These are phyloP conservation scores for Vitis vinifera DNA, from an alignment of 164 flowering plant genomes.

Conservation along the genomic window DNA sequence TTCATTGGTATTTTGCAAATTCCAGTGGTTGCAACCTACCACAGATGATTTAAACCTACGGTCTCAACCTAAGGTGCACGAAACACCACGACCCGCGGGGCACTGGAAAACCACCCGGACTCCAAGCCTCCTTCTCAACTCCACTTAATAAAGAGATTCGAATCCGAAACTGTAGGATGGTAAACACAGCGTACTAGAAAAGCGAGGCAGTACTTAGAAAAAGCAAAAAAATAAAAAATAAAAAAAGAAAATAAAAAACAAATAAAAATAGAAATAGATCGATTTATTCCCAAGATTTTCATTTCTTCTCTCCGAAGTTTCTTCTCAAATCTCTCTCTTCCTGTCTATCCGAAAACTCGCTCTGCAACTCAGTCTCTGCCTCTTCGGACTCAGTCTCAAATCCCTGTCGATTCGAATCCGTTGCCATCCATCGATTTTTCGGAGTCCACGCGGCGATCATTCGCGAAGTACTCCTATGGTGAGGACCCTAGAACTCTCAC, in stretches of 20 bases:
- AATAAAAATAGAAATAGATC: too few species aligned
- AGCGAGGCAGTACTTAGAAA: constrained; percentile 10
- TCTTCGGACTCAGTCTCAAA: not conserved
- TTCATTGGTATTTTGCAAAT: too few species aligned
- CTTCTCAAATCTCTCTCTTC: not conserved
- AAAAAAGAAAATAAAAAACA: too few species aligned
- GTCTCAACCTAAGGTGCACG: too few species aligned
- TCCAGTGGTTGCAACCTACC: too few species aligned
- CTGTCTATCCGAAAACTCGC: not conserved
- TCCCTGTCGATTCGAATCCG: not conserved
- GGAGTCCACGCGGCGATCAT: constrained; percentile 8
- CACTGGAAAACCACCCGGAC: constrained; percentile 14
- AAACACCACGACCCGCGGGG: too few species aligned
- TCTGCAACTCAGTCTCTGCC: constrained; percentile 7
- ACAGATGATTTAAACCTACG: too few species aligned
- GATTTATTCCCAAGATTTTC: not conserved
- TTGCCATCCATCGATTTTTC: not conserved
- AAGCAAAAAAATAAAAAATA: too few species aligned
- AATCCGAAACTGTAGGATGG: constrained; percentile 22
- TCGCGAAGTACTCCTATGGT: constrained; percentile 18
- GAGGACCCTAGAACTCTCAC: not conserved
- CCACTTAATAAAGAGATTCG: constrained; percentile 8
- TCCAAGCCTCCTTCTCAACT: constrained; percentile 14
- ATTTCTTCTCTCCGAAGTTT: not conserved
- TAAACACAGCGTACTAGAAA: constrained; percentile 23